These are phyloP conservation scores for Fusarium guadeloupense DNA, from an alignment of 2,329 filamentous ascomycete species.

Conservation along the genomic window DNA sequence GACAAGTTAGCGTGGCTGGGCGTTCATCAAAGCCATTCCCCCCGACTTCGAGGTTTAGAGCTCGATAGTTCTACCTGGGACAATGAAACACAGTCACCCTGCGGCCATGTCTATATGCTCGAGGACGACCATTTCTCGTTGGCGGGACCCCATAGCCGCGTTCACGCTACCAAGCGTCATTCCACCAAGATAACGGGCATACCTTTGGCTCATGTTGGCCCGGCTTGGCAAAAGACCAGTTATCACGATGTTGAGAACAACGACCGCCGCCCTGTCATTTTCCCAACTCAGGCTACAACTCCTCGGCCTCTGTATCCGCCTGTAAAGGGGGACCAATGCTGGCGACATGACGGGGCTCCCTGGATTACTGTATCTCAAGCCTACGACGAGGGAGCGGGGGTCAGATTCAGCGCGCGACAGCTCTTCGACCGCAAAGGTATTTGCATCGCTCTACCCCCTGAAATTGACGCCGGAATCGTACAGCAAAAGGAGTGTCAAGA, in stretches of 20 bases:
- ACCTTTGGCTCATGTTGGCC: constrained; percentile 60
- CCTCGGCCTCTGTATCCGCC: constrained; percentile 39
- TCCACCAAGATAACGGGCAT: constrained; percentile 61
- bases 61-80: constrained; percentile 57
- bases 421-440: constrained; percentile 60
- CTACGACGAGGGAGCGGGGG: constrained; percentile 55
- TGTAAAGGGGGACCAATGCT: constrained; percentile 48
- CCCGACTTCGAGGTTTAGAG: constrained; percentile 59
- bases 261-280: not conserved
- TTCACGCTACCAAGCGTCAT: constrained; percentile 54
- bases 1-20: constrained; percentile 61
- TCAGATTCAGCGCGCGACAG: constrained; percentile 56
- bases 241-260: constrained; percentile 50
- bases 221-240: constrained; percentile 56
- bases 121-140: constrained; percentile 65
- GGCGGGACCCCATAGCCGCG: constrained; percentile 55
- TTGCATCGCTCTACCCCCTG: constrained; percentile 54
- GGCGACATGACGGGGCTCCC: constrained; percentile 64
- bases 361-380: constrained; percentile 59
- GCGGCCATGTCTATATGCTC: constrained; percentile 60
- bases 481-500: constrained; percentile 6
- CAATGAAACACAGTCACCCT: constrained; percentile 40
- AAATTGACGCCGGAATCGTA: constrained; percentile 40
- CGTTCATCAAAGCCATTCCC: constrained; percentile 61
- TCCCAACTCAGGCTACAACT: too few relatives aligned